Conservation (phyloP, 768 basidiomycete species). For the Suillus subaureus region DNA sequence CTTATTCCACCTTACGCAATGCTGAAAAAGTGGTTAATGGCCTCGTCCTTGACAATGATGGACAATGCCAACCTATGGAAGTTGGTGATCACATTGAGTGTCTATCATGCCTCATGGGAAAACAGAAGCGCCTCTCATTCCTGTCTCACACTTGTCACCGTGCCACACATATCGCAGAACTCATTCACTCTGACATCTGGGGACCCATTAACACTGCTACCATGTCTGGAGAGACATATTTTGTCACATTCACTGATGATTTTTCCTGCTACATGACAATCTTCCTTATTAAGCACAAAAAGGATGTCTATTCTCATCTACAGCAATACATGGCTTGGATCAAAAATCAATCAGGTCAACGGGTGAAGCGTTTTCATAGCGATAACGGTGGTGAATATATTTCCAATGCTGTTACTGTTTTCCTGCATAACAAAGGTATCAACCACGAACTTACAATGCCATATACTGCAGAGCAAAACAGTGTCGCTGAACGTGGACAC, state of each 20-base stretch:
- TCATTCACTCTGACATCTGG: too few relatives aligned
- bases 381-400: slow-evolving; percentile 18
- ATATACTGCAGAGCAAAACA: slow-evolving; percentile 24
- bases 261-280: too few relatives aligned
- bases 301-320: too few relatives aligned
- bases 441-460: slow-evolving; percentile 1
- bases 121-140: not conserved
- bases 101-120: not conserved
- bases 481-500: slow-evolving; percentile 33
- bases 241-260: too few relatives aligned
- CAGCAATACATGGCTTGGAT: not conserved
- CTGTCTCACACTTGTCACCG: not conserved
- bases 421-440: not conserved
- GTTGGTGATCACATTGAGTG: not conserved
- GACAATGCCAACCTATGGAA: too few relatives aligned
- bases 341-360: not conserved
- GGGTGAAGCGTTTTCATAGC: slow-evolving; percentile 11
- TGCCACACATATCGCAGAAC: not conserved
- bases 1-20: too few relatives aligned
- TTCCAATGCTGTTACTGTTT: not conserved
- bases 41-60: too few relatives aligned
- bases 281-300: too few relatives aligned
- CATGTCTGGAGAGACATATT: too few relatives aligned
- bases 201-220: too few relatives aligned
- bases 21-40: too few relatives aligned